Base-by-base conservation (phyloP, 345 rosid species). In the Hypericum perforatum region DNA sequence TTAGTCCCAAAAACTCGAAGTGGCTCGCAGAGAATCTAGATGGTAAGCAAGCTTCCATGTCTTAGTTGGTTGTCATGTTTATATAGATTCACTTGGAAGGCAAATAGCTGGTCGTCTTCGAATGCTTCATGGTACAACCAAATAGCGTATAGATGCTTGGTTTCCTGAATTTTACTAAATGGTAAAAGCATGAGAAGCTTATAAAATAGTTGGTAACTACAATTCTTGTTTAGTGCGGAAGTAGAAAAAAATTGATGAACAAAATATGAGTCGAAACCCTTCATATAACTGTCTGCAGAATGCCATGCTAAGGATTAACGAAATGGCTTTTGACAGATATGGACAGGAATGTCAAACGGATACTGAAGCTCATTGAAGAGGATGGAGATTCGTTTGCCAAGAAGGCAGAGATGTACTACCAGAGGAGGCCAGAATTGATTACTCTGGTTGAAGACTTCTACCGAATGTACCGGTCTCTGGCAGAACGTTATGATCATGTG, bases 21-120 rank as follows among this genome's bases (percentile, higher is more conserved):
- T 84, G 79, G 69, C 77, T 77, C 46, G 66, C 63, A 15, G 82
- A 77, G 50, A 73, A 75, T 59, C 62, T 75, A 29, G 56, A 77
- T 56, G 82, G 97, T 89, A 60, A 66, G 68, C 39, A 8, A 1
- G 4, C 32, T 22, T 22, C 32, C 32, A 22, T 22, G 32, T 22
- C 4, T 22, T 22, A 22, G 32, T 22, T 22, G 32, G 32, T 22
- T 22, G 32, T 22, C 32, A 4, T 1, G 32, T 22, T 22, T 22
- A 22, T 22, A 22, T 4, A 22, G 32, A 22, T 22, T 22, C 32
- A 22, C 32, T 22, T 22, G 32, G 32, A 22, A 22, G 32, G 32
- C 32, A 22, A 22, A 22, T 1, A 22, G 32, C 32, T 1, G 32
- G 32, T 4, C 32, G 32, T 22, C 32, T 22, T 22, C 4, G 1